Conservation (phyloP, 1,284 basidiomycete genomes). For the Nidula niveotomentosa region DNA sequence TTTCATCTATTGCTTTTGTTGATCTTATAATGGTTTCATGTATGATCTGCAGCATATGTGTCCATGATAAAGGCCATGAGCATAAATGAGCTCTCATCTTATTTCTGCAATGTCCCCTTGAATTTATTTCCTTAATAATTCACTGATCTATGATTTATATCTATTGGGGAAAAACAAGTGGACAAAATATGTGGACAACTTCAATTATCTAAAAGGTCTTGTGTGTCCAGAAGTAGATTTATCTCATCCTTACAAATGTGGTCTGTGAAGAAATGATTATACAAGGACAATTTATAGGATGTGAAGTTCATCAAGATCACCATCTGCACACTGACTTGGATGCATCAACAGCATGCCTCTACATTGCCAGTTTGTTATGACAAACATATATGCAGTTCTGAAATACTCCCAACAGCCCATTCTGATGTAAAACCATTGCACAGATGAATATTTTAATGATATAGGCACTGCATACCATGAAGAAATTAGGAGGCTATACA, state of each 20-base stretch:
- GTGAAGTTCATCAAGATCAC: conserved; percentile 72
- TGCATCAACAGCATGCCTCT: conserved; percentile 69
- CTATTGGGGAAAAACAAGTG: conserved; percentile 60
- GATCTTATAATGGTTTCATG: neutral
- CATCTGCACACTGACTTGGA: conserved; percentile 76
- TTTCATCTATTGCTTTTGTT: too few species aligned
- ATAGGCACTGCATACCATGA: conserved; percentile 67
- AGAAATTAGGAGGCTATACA: conserved; percentile 74
- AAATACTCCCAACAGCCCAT: neutral
- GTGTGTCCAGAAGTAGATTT: conserved; percentile 47
- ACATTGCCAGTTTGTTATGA: conserved; percentile 48
- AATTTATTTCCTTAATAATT: neutral
- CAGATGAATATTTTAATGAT: conserved; percentile 74
- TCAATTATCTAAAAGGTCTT: conserved; percentile 54
- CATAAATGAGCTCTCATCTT: neutral
- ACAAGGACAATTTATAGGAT: conserved; percentile 36
- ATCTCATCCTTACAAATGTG: neutral
- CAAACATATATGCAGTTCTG: conserved; percentile 17
- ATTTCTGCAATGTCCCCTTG: neutral
- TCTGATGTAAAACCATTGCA: too few species aligned
- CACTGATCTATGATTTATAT: neutral
- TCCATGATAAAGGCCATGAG: neutral
- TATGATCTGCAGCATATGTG: neutral
- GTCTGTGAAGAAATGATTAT: neutral
- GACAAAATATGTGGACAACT: conserved; percentile 63